phyloP scores from a whole-genome alignment of 75 land plant genomes.

The Cryptomeria japonica region DNA sequence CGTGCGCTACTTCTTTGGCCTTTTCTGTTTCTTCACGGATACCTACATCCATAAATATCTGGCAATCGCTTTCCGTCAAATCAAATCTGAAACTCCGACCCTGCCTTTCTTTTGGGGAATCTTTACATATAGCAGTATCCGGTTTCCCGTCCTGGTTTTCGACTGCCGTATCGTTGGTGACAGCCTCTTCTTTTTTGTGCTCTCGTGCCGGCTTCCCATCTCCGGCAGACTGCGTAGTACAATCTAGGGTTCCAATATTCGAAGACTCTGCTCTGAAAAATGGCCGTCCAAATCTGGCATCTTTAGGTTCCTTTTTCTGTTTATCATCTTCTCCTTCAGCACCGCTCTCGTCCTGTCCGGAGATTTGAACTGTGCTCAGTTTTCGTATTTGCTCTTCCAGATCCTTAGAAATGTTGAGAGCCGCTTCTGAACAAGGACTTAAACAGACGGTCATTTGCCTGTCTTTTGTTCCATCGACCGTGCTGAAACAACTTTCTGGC shows the following conservation, averaged over 20 bases:
- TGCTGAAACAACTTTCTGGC: not conserved
- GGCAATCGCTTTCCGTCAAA: not conserved
- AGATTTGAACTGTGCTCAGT: constrained; percentile 1
- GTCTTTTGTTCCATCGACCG: not conserved
- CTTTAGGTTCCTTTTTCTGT: not conserved
- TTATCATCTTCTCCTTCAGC: not conserved
- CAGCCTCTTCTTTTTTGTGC: not conserved
- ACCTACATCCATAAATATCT: not conserved
- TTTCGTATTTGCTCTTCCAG: not conserved
- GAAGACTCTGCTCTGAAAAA: not conserved
- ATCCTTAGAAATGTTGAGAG: not conserved
- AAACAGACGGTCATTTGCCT: not conserved
- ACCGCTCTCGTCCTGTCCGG: not conserved
- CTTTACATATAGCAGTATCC: not conserved
- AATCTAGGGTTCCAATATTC: not conserved
- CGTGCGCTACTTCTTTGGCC: not conserved
- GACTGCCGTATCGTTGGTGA: not conserved
- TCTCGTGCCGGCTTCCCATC: not conserved
- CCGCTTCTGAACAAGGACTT: not conserved
- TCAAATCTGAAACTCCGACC: not conserved
- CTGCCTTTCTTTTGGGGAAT: not conserved
- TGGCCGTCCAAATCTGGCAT: not conserved
- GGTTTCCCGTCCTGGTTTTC: not conserved
- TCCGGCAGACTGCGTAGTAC: not conserved
- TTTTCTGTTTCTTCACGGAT: not conserved